These are phyloP conservation scores for Wickerhamiella cacticola DNA, from an alignment of 805 yeast genomes.

Conservation along the genomic window DNA sequence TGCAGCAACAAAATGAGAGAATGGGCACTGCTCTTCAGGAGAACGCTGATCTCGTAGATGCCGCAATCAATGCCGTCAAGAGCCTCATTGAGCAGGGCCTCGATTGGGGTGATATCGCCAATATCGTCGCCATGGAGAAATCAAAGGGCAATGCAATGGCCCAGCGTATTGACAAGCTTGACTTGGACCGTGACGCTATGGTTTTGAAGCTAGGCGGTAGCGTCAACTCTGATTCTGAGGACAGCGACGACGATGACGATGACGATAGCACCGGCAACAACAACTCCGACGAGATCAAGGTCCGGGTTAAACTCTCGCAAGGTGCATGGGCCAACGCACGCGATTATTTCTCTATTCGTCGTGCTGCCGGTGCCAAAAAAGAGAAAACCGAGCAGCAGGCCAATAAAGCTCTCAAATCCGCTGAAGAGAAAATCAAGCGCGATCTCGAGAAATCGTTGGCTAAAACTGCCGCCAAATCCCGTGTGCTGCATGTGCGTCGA, in stretches of 20 bases:
- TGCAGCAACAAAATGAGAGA: constrained; percentile 49
- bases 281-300: constrained; percentile 20
- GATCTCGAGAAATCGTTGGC: constrained; percentile 54
- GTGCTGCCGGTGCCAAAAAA: constrained; percentile 64
- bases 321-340: constrained; percentile 88
- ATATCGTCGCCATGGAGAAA: constrained; percentile 57
- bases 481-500: constrained; percentile 44
- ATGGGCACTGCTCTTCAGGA: constrained; percentile 65
- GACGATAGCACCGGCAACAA: constrained; percentile 33
- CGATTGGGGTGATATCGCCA: constrained; percentile 89
- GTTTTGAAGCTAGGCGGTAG: constrained; percentile 44
- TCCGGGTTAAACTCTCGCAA: constrained; percentile 52
- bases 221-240: constrained; percentile 28
- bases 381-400: constrained; percentile 70
- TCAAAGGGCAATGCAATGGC: constrained; percentile 55
- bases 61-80: constrained; percentile 57
- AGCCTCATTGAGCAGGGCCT: constrained; percentile 63
- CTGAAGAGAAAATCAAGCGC: constrained; percentile 61
- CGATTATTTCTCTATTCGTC: constrained; percentile 63
- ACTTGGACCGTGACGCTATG: constrained; percentile 56
- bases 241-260: constrained; percentile 24
- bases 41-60: constrained; percentile 58
- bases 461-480: constrained; percentile 38
- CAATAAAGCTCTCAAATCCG: constrained; percentile 63
- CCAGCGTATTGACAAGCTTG: constrained; percentile 47